Evolutionary conservation across 352 stramenopile genomes (phyloP).

Genomic region (Pythium chondricola): DNA sequence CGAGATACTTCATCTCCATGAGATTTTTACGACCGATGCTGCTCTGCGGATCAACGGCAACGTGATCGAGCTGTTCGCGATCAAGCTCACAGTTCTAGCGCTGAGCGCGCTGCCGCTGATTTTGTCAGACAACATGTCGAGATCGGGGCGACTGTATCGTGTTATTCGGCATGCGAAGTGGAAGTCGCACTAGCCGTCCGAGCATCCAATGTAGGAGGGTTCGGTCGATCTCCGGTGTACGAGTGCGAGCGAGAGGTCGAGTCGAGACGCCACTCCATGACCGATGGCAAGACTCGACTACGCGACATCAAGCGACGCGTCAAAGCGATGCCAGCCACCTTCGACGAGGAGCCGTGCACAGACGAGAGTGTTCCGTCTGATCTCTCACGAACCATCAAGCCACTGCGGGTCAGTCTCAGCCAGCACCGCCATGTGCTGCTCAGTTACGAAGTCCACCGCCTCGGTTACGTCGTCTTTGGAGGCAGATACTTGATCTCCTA

Average conservation of each 20-base stretch:
- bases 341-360: too few relatives aligned
- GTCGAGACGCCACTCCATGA: too few relatives aligned
- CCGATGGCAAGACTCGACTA: background rate
- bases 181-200: slow-evolving; percentile 5
- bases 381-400: too few relatives aligned
- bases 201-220: slow-evolving; percentile 14
- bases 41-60: slow-evolving; percentile 19
- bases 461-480: background rate
- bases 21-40: slow-evolving; percentile 17
- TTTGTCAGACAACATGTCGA: slow-evolving; percentile 1
- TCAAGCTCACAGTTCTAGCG: slow-evolving; percentile 20
- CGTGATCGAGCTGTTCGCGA: slow-evolving; percentile 9
- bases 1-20: slow-evolving; percentile 2
- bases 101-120: slow-evolving; percentile 8
- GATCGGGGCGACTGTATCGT: background rate
- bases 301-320: background rate
- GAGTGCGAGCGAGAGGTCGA: background rate
- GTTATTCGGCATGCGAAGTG: background rate
- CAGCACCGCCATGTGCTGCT: slow-evolving; percentile 1
- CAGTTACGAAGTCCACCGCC: slow-evolving; percentile 5
- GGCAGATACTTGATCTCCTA: too few relatives aligned
- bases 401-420: too few relatives aligned
- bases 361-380: too few relatives aligned
- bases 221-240: slow-evolving; percentile 6
- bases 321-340: too few relatives aligned